phyloP scores from a whole-genome alignment of 306 rosid genomes.

The Prunus padus region DNA sequence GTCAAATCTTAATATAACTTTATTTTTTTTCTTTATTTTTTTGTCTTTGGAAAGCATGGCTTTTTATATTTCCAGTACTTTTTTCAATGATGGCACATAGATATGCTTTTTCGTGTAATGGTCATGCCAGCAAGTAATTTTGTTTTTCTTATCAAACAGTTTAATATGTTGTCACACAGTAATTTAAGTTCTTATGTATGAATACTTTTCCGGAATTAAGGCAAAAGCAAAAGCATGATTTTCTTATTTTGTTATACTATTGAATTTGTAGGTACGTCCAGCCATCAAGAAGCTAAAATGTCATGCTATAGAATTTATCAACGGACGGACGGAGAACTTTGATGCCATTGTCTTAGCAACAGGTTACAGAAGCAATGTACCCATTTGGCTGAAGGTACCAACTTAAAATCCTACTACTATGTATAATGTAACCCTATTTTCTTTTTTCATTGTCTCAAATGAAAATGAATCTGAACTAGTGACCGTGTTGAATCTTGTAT shows the following conservation, averaged over 20 bases:
- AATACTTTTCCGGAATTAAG: no score
- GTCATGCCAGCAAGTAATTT: not conserved
- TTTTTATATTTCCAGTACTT: conserved; percentile 8
- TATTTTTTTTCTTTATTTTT: conserved; percentile 4
- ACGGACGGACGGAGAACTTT: conserved; percentile 64
- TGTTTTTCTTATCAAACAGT: not conserved
- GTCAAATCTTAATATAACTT: not conserved
- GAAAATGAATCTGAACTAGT: not conserved
- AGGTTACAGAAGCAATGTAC: conserved; percentile 98
- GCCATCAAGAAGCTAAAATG: conserved; percentile 73
- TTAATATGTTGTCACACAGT: not conserved
- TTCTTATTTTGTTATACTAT: not conserved
- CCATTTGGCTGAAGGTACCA: conserved; percentile 88
- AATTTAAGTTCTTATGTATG: not conserved
- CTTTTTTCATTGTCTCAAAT: no score
- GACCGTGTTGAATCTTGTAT: not conserved
- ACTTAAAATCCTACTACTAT: not conserved
- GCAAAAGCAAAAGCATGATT: no score
- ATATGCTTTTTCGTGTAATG: not conserved
- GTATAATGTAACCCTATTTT: no score
- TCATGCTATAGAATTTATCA: conserved; percentile 62
- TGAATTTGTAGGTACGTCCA: conserved; percentile 62
- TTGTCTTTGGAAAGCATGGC: not conserved
- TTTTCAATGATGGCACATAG: conserved; percentile 10
- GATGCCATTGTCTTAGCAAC: conserved; percentile 93